Conservation (phyloP, 2,329 filamentous ascomycete species). For the Capronia coronata region DNA sequence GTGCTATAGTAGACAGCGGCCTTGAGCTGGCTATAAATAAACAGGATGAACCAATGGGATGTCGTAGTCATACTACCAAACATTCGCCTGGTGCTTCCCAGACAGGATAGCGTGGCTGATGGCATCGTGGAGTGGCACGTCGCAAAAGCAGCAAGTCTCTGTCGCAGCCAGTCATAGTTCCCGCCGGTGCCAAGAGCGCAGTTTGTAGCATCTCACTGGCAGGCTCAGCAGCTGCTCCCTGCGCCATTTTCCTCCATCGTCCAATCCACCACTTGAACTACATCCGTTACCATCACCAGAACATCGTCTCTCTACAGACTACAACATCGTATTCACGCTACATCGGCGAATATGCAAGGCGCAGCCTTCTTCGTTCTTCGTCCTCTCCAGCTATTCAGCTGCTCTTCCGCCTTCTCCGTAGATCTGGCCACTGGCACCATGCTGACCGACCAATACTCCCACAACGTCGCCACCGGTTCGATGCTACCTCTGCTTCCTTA, state of each 20-base stretch:
- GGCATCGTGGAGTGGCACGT: background rate
- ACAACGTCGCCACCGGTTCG: background rate
- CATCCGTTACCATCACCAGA: background rate
- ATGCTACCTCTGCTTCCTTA: background rate
- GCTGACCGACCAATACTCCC: background rate
- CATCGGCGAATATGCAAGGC: background rate
- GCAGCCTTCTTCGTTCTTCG: conserved; percentile 1
- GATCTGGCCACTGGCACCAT: conserved; percentile 7
- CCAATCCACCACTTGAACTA: background rate
- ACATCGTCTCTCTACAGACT: too few species aligned
- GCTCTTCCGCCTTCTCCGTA: conserved; percentile 1
- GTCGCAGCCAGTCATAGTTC: too few species aligned
- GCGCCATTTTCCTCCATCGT: background rate
- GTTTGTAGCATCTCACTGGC: too few species aligned
- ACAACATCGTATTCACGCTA: background rate
- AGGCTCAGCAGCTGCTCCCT: background rate
- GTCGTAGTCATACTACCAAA: too few species aligned
- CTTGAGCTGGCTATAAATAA: too few species aligned
- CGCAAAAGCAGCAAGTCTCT: background rate
- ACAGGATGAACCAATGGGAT: too few species aligned
- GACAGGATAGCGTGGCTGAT: too few species aligned
- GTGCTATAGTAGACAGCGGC: too few species aligned
- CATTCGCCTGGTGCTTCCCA: too few species aligned
- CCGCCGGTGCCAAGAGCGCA: too few species aligned
- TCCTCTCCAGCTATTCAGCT: background rate